phyloP scores from a whole-genome alignment of 73 alveolate genomes.

The Paramecium octaurelia region DNA sequence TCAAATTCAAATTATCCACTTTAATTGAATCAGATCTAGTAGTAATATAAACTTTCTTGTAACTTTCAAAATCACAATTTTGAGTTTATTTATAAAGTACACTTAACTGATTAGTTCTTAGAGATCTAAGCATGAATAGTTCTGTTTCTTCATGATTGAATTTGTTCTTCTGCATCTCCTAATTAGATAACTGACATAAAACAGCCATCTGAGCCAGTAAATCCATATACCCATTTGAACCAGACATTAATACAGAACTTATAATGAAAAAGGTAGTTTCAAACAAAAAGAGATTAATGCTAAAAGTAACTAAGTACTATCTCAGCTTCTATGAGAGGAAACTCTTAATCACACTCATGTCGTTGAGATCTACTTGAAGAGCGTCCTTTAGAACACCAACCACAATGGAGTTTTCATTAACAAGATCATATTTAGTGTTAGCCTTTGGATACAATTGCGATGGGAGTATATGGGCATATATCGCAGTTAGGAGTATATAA shows the following conservation, averaged over 20 bases:
- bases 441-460: background rate
- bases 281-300: slow-evolving; percentile 1
- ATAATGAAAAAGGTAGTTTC: background rate
- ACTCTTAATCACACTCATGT: background rate
- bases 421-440: background rate
- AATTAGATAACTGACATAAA: background rate
- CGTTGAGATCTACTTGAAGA: background rate
- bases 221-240: background rate
- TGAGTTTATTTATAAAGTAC: background rate
- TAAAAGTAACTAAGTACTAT: background rate
- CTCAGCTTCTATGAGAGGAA: background rate
- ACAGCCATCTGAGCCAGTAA: background rate
- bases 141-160: background rate
- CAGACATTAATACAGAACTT: background rate
- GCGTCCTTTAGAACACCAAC: slow-evolving; percentile 5
- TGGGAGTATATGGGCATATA: slow-evolving; percentile 19
- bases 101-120: background rate
- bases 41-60: background rate
- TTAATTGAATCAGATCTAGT: background rate
- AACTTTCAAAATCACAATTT: background rate
- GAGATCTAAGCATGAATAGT: background rate
- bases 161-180: background rate
- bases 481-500: background rate
- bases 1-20: slow-evolving; percentile 3
- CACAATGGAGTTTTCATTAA: background rate